Conservation (phyloP, 441 rosid genomes). For the Corymbia calophylla region DNA sequence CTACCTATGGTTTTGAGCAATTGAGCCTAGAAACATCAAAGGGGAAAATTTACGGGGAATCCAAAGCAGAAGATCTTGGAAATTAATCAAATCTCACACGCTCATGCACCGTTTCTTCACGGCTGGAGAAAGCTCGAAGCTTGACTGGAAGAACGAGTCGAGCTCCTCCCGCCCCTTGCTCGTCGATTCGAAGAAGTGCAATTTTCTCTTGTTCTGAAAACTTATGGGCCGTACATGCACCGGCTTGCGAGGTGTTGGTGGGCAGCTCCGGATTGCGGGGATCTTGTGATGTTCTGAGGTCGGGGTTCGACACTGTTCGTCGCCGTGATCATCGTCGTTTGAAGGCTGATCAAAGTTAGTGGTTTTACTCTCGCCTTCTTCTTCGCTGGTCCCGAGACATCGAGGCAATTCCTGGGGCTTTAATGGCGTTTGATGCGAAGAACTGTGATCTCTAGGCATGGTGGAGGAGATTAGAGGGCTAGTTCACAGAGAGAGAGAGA, state of each 20-base stretch:
- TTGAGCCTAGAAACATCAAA: not conserved
- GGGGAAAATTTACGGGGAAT: not conserved
- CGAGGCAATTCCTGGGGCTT: not conserved
- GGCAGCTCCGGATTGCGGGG: not conserved
- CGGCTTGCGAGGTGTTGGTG: not conserved
- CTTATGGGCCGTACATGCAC: not conserved
- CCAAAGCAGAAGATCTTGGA: not conserved
- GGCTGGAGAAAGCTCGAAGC: not conserved
- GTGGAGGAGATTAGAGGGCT: not conserved
- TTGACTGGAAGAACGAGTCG: not conserved
- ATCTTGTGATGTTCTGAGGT: not conserved
- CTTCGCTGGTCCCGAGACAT: not conserved
- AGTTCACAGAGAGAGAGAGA: not conserved
- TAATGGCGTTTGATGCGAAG: not conserved
- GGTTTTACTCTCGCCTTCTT: not conserved
- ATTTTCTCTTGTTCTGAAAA: not conserved
- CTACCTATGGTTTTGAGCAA: not conserved
- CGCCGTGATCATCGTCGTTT: not conserved
- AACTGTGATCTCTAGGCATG: not conserved
- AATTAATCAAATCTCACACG: not conserved
- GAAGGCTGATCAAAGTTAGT: not conserved
- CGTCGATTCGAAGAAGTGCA: not conserved
- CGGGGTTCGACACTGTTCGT: not conserved
- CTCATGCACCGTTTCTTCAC: not conserved
- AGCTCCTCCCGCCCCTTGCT: not conserved